phyloP scores from a whole-genome alignment of 2,329 filamentous ascomycete genomes.

The Coniella vitis region DNA sequence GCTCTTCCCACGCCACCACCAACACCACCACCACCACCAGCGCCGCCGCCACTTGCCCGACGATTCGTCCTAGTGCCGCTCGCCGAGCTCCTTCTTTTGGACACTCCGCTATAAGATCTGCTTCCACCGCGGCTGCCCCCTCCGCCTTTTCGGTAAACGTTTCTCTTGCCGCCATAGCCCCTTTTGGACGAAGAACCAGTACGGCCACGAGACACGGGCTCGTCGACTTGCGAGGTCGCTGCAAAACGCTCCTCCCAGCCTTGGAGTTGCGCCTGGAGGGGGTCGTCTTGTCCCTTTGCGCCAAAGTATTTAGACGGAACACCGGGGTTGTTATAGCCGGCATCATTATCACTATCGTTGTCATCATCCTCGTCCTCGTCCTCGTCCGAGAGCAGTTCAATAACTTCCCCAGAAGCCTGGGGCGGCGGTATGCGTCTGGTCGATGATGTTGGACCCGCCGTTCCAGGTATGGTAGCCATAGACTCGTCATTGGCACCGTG shows the following conservation, averaged over 20 bases:
- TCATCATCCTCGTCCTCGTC: conserved; percentile 26
- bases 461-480: conserved; percentile 12
- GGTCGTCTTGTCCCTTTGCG: conserved; percentile 3
- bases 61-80: neutral
- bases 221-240: conserved; percentile 18
- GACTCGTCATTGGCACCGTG: conserved; percentile 22
- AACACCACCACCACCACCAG: too few species aligned
- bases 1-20: too few species aligned
- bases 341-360: too few species aligned
- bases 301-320: conserved; percentile 44
- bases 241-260: conserved; percentile 25
- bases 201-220: conserved; percentile 19
- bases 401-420: conserved; percentile 33
- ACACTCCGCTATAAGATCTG: conserved; percentile 17
- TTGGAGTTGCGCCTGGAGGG: conserved; percentile 18
- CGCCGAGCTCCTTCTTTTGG: conserved; percentile 17
- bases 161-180: conserved; percentile 13
- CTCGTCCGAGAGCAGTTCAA: conserved; percentile 48
- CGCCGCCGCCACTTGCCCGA: conserved; percentile 5
- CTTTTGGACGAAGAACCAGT: conserved; percentile 8
- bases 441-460: conserved; percentile 8
- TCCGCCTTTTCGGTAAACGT: conserved; percentile 14
- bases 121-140: conserved; percentile 13
- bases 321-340: conserved; percentile 20
- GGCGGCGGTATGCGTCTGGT: conserved; percentile 9